Conservation (phyloP, 306 rosid genomes). For the Acacia crassicarpa region DNA sequence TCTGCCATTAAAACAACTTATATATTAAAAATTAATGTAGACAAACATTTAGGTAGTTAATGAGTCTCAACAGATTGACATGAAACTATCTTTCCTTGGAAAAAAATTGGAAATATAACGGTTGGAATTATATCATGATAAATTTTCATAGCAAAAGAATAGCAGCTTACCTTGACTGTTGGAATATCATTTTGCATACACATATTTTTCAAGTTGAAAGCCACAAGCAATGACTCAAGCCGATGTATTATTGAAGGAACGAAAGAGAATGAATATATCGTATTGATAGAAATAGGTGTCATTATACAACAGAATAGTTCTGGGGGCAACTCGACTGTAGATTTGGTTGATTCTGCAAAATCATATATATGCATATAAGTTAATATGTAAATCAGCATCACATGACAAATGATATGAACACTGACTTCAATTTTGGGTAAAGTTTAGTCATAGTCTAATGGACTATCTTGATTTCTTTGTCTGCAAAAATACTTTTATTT, state of each 20-base stretch:
- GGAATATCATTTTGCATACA: constrained; percentile 57
- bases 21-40: neutral
- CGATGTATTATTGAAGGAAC: constrained; percentile 82
- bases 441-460: neutral
- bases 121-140: neutral
- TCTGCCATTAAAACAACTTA: constrained; percentile 13
- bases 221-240: constrained; percentile 64
- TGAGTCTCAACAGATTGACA: neutral
- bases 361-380: neutral
- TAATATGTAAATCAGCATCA: constrained; percentile 17
- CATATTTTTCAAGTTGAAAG: constrained; percentile 60
- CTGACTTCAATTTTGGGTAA: neutral
- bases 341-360: constrained; percentile 52
- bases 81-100: neutral
- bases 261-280: constrained; percentile 62
- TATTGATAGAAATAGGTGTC: constrained; percentile 60
- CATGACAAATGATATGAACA: constrained; percentile 7
- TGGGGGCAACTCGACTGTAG: constrained; percentile 74
- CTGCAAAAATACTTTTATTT: neutral
- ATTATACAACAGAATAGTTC: constrained; percentile 67
- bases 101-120: neutral
- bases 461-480: neutral
- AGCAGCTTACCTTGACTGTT: constrained; percentile 52
- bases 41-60: neutral
- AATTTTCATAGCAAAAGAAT: neutral